phyloP scores from a whole-genome alignment of 306 rosid genomes.

The Canavalia gladiata region DNA sequence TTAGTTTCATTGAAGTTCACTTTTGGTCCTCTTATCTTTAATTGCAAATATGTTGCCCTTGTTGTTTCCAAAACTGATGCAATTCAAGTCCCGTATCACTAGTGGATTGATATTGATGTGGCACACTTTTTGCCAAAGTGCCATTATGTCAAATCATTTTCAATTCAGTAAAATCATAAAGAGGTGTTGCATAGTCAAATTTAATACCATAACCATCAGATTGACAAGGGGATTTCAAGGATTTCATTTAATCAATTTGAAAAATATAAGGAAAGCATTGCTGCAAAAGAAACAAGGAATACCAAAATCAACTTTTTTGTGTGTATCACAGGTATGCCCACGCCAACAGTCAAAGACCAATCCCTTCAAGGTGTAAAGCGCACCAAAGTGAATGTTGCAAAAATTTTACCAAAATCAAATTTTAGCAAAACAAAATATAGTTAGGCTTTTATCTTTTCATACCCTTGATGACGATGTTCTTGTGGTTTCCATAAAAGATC shows the following conservation, averaged over 20 bases:
- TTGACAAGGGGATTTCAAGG: neutral
- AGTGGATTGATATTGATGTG: neutral
- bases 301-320: too few species aligned
- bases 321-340: too few species aligned
- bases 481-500: neutral
- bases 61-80: neutral
- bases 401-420: neutral
- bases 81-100: neutral
- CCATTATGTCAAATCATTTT: neutral
- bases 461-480: neutral
- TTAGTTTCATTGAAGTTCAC: neutral
- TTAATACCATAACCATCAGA: neutral
- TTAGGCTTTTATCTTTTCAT: neutral
- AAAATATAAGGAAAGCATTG: neutral
- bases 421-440: neutral
- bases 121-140: conserved; percentile 15
- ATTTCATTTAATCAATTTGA: neutral
- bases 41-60: neutral
- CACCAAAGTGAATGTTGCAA: too few species aligned
- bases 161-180: conserved; percentile 9
- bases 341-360: too few species aligned
- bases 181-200: neutral
- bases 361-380: too few species aligned
- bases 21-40: neutral
- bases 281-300: neutral